A percentile compares a stretch with the other conserved stretches of the same genome.
phyloP scores from a whole-genome alignment of 495 filamentous ascomycete species.

The Hamigera avellanea region DNA sequence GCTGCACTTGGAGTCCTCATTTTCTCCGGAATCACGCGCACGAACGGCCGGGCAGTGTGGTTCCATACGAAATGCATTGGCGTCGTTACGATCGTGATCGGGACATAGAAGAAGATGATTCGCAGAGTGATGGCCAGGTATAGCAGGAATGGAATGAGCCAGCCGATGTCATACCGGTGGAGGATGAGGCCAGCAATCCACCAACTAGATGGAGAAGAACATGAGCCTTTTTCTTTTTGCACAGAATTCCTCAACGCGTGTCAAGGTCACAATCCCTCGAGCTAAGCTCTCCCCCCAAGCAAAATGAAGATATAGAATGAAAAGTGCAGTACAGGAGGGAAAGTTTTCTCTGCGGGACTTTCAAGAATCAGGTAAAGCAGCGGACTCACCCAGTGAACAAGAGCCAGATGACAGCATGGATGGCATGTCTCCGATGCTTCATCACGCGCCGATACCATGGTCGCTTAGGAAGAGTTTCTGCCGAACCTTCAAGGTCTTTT shows the following conservation, averaged over 20 bases:
- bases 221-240: constrained; percentile 3
- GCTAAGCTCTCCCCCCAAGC: too few species aligned
- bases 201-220: constrained; percentile 44
- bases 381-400: constrained; percentile 49
- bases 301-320: too few species aligned
- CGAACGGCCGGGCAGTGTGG: constrained; percentile 42
- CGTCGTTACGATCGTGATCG: constrained; percentile 48
- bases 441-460: constrained; percentile 11
- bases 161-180: constrained; percentile 62
- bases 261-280: too few species aligned
- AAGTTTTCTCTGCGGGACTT: too few species aligned
- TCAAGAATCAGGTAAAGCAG: background rate
- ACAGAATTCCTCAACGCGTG: too few species aligned
- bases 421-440: constrained; percentile 24
- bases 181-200: constrained; percentile 74
- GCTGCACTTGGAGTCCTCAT: constrained; percentile 48
- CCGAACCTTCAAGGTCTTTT: constrained; percentile 17
- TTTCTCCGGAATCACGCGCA: constrained; percentile 47
- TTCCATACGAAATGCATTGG: constrained; percentile 59
- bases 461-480: constrained; percentile 9
- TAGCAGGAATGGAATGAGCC: constrained; percentile 76
- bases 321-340: too few species aligned
- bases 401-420: constrained; percentile 40
- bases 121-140: constrained; percentile 67
- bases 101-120: constrained; percentile 61